Evolutionary conservation across 1,284 basidiomycete genomes (phyloP).

Genomic region (Bjerkandera adusta): DNA sequence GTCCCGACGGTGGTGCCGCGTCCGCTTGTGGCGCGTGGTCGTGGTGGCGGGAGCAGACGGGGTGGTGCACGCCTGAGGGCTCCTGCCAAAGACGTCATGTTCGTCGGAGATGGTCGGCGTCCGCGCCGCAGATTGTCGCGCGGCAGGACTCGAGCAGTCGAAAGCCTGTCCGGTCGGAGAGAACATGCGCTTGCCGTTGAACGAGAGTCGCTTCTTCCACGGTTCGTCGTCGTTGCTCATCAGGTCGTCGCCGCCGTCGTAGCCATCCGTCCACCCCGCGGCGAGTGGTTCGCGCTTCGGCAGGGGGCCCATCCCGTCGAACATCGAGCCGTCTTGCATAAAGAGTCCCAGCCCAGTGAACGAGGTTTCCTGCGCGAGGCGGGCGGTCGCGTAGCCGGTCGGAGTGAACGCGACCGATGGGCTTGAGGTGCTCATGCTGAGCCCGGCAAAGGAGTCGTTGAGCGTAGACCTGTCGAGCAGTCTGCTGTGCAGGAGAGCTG

Average conservation of each 20-base stretch:
- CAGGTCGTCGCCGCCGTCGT: conserved; percentile 1
- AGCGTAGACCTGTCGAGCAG: too few relatives aligned
- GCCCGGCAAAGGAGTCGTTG: too few relatives aligned
- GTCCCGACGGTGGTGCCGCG: background rate
- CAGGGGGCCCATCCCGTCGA: conserved; percentile 24
- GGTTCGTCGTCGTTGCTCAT: conserved; percentile 14
- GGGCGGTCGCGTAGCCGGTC: conserved; percentile 8
- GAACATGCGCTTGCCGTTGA: background rate
- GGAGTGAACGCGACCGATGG: conserved; percentile 15
- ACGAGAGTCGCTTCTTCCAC: conserved; percentile 7
- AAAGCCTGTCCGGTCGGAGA: background rate
- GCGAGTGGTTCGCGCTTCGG: conserved; percentile 5
- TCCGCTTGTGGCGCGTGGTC: background rate
- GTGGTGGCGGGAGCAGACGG: background rate
- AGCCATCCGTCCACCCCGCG: background rate
- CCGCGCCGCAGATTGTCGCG: background rate
- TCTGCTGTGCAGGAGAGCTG: conserved; percentile 16
- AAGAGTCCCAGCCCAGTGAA: conserved; percentile 26
- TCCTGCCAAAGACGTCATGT: conserved; percentile 15
- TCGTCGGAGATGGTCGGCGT: conserved; percentile 8
- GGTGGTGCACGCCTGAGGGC: conserved; percentile 1
- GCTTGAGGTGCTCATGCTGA: conserved; percentile 12
- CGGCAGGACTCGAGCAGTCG: conserved; percentile 2
- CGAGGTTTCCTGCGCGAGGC: conserved; percentile 3
- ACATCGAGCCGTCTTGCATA: conserved; percentile 21